Percentiles rank a stretch among this genome's conserved stretches.
Conservation (phyloP, 2,329 filamentous ascomycete genomes). For the Diaporthe caulivora region DNA sequence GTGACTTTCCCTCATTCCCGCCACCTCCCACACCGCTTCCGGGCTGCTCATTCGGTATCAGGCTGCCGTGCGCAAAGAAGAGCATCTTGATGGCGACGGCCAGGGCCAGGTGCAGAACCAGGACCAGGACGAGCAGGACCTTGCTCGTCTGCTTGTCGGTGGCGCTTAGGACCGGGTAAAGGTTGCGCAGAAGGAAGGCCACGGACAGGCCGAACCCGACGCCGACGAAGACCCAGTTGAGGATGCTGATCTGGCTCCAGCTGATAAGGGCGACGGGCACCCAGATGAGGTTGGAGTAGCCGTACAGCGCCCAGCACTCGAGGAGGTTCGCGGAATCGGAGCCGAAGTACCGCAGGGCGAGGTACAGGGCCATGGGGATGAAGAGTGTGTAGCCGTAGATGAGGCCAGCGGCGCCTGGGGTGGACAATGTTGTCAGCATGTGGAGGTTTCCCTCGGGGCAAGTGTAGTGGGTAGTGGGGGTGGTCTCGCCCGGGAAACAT, state of each 20-base stretch:
- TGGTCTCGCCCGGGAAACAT: conserved; percentile 46
- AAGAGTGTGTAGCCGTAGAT: conserved; percentile 95
- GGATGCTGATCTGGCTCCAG: conserved; percentile 85
- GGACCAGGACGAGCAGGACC: conserved; percentile 84
- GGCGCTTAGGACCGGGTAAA: conserved; percentile 91
- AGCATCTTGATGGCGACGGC: conserved; percentile 95
- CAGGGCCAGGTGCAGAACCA: conserved; percentile 88
- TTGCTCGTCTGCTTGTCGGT: conserved; percentile 94
- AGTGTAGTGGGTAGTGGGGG: neutral
- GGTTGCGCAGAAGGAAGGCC: conserved; percentile 84
- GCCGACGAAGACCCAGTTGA: conserved; percentile 95
- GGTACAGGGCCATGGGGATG: conserved; percentile 88
- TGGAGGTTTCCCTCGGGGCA: neutral
- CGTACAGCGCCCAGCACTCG: conserved; percentile 95
- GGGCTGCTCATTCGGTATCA: conserved; percentile 51
- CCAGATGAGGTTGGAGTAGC: conserved; percentile 97
- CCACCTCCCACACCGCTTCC: conserved; percentile 39
- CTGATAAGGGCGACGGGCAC: conserved; percentile 92
- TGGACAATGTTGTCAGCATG: conserved; percentile 10
- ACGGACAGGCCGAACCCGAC: conserved; percentile 88
- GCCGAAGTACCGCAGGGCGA: conserved; percentile 92
- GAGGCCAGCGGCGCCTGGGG: conserved; percentile 82
- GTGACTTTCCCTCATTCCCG: conserved; percentile 21
- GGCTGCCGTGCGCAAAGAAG: conserved; percentile 89
- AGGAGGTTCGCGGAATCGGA: conserved; percentile 93